These are phyloP conservation scores for Scenedesmus sp. DNA, from an alignment of 163 green algal genomes.

Conservation along the genomic window DNA sequence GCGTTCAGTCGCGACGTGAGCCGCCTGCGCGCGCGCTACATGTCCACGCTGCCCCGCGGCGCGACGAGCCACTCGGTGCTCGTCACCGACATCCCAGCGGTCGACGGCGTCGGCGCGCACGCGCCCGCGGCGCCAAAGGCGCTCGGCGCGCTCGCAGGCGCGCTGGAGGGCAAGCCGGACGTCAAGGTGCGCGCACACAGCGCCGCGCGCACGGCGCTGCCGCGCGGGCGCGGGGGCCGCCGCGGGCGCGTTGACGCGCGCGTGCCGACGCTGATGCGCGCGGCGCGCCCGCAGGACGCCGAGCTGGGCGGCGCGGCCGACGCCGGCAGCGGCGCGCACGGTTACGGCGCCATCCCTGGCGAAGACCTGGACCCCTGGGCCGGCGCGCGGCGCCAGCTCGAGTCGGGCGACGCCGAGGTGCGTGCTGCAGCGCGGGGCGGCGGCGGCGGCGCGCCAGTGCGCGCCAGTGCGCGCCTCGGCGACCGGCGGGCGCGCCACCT, in stretches of 20 bases:
- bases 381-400: constrained; percentile 33
- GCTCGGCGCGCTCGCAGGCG: neutral
- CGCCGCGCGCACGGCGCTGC: too few species aligned
- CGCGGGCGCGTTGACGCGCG: too few species aligned
- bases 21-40: constrained; percentile 55
- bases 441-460: neutral
- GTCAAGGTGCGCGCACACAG: neutral
- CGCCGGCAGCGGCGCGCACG: neutral
- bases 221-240: too few species aligned
- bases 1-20: constrained; percentile 30
- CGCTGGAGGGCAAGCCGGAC: neutral
- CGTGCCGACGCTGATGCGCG: neutral
- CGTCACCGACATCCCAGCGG: constrained; percentile 62
- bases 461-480: too few species aligned
- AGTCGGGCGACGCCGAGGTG: neutral
- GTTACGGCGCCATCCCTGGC: constrained; percentile 15
- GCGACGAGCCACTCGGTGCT: constrained; percentile 58
- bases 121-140: neutral
- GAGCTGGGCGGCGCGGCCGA: neutral
- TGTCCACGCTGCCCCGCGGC: constrained; percentile 51
- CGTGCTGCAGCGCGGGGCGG: neutral
- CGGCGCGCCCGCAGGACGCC: neutral
- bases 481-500: too few species aligned
- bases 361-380: constrained; percentile 54
- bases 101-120: constrained; percentile 10